Evolutionary conservation across 192 early-diverging fungal genomes (phyloP), one percentile per base, ranked within the genome.

Genomic region (Backusella liffmaniae): DNA sequence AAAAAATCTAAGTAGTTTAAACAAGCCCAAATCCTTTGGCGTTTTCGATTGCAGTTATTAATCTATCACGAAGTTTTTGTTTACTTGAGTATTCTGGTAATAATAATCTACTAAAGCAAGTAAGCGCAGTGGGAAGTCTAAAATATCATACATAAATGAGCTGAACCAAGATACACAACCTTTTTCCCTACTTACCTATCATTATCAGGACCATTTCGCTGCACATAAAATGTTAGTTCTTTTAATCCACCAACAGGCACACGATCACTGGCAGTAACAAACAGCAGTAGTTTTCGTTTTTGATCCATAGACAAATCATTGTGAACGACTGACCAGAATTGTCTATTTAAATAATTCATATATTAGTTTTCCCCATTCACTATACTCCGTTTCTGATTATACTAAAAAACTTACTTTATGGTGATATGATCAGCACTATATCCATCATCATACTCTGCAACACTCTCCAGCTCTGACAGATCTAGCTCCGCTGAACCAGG

Each of bases 181-280:
- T 30, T 35, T 67, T 66, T 32, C n/a, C 16, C 34, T 18, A 9
- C 34, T 35, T 67, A 67, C 66, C 66, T 79, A 44, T 96, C 91
- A 26, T 89, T 90, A 76, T 98, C 96, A 0, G 96, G 95, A 13
- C 97, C 97, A 75, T 98, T 97, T n/a, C 96, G 83, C 79, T 98
- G 97, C 15, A 98, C 88, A 41, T 96, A 94, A 93, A 98, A 98
- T 26, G 91, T 90, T 34, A 98, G 80, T 30, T 88, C 84, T 30
- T 88, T 85, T 44, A 94, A 87, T 1, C 97, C 96, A 56, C 91
- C 90, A 42, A 97, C 78, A 8, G 97, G 97, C 4, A 97, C 84
- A n/a, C 94, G 90, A 75, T 97, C 95, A 35, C 90, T 91, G 4
- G 96, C 95, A 6, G 96, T 98, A 3, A 98, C 97, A 88, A 98